Evolutionary conservation across 257 asterid genomes (phyloP).

Genomic region (Scutellaria galericulata): DNA sequence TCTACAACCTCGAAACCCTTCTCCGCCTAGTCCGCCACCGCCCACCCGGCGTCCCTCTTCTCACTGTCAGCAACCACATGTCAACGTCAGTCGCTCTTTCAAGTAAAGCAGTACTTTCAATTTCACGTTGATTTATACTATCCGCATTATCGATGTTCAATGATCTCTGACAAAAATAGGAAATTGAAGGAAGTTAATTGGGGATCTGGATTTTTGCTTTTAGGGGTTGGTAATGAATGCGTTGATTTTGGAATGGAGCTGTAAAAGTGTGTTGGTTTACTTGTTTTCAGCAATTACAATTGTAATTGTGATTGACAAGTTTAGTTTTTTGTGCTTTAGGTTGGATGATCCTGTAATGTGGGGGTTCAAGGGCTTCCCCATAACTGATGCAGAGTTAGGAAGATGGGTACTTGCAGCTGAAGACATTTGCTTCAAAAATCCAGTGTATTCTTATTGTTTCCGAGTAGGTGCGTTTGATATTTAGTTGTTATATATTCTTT

Average conservation of each 20-base stretch:
- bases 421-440: constrained; percentile 90
- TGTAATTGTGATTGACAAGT: not conserved
- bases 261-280: not conserved
- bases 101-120: constrained; percentile 30
- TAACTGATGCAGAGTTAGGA: constrained; percentile 61
- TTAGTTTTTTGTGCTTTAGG: constrained; percentile 48
- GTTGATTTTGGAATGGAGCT: constrained; percentile 1
- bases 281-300: constrained; percentile 3
- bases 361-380: constrained; percentile 86
- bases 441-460: constrained; percentile 74
- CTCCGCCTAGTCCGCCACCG: constrained; percentile 80
- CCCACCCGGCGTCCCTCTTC: constrained; percentile 85
- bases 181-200: not conserved
- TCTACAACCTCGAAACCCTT: constrained; percentile 79
- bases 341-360: constrained; percentile 97
- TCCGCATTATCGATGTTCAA: not conserved
- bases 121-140: constrained; percentile 24
- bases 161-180: not conserved
- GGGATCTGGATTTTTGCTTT: not conserved
- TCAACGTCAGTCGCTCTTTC: constrained; percentile 85
- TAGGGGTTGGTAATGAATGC: not conserved
- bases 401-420: constrained; percentile 98
- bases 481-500: constrained; percentile 24
- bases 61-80: constrained; percentile 98
- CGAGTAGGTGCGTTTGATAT: constrained; percentile 71